Base-by-base conservation (phyloP, 1,139 yeast species). In the Kodamaea sp. region DNA sequence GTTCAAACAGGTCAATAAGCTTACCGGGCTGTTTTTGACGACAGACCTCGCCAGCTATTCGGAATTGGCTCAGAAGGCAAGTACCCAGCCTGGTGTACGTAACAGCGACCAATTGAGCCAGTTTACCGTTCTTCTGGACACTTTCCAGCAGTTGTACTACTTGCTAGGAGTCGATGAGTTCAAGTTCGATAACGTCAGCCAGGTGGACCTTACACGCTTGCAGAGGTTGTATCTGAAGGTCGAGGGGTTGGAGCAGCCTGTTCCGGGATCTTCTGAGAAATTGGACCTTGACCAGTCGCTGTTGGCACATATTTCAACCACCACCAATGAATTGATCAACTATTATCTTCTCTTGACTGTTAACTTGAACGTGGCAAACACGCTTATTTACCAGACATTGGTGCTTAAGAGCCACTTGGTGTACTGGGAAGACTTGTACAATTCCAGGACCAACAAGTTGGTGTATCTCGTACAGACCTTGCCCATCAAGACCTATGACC, bases 331-430 rank as follows among this genome's bases (percentile, higher is more conserved):
- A 13, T 48, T 61, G 32, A 50, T 63, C 22, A 52, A 58, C 36
- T 46, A 54, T 20, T 63, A 62, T 32, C 42, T 55, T 19, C 32
- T 51, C 4, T 46, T 65, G 24, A 43, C 65, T 15, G 46, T 59
- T 3, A 51, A 53, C 31, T 51, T 58, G 25, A 55, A 57, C 23
- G 42, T 63, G 29, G 59, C 74, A 28, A 64, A 63, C 40, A 43
- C 59, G 6, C 46, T 68, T 22, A 63, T 70, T 29, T 62, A 57
- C 44, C 60, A 63, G 38, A 63, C 73, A 1, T 50, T 69, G 25
- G 40, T 53, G 10, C 53, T 62, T 31, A 66, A 67, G 41, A 57
- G 55, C 31, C 63, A 68, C 37, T 48, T 60, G 41, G 53, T 54
- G 5, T 70, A 69, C 42, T 70, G 75, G 75, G 53, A 54, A 16